A percentile compares a stretch with the other conserved stretches of the same genome.
Evolutionary conservation across 306 rosid genomes (phyloP).

Genomic region (Lupinus albus): DNA sequence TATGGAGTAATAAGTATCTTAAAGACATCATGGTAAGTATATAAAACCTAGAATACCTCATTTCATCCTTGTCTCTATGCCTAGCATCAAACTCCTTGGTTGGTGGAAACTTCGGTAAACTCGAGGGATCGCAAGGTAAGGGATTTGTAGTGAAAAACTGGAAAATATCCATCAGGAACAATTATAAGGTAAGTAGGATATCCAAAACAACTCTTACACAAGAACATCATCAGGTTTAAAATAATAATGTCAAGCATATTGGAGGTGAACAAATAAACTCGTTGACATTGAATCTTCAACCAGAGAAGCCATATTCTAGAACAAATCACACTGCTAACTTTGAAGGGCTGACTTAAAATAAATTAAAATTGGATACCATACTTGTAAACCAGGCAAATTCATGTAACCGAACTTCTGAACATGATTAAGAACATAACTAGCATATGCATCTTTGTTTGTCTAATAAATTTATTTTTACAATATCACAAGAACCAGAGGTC

Average conservation of each 20-base stretch:
- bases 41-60: conserved; percentile 50
- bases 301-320: background rate
- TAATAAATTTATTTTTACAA: too few species aligned
- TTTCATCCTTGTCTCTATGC: conserved; percentile 66
- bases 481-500: background rate
- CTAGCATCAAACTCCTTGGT: conserved; percentile 84
- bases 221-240: background rate
- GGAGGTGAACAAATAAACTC: background rate
- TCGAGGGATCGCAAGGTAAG: conserved; percentile 80
- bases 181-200: conserved; percentile 12
- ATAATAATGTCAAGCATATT: background rate
- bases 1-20: background rate
- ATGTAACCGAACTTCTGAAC: background rate
- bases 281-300: background rate
- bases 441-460: background rate
- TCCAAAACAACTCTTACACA: conserved; percentile 8
- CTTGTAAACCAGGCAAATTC: background rate
- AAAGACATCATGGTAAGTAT: conserved; percentile 9
- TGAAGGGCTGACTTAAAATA: background rate
- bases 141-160: conserved; percentile 83
- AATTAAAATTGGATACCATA: background rate
- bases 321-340: background rate
- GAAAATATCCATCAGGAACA: conserved; percentile 31
- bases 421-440: background rate
- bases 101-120: conserved; percentile 80